phyloP scores from a whole-genome alignment of 495 filamentous ascomycete species.

The Parathielavia hyrcaniae region DNA sequence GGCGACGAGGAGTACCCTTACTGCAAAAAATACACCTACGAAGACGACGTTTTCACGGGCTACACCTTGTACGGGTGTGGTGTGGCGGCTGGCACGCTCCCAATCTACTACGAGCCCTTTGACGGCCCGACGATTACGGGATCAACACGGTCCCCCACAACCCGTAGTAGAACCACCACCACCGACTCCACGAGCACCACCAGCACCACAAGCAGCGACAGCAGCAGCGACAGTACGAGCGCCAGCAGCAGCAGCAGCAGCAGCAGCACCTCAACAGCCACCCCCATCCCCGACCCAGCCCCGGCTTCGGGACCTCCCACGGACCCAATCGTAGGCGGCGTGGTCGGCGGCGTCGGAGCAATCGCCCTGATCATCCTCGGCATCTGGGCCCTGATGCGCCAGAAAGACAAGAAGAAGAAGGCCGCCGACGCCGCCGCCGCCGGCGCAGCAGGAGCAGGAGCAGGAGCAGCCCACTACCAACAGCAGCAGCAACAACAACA shows the following conservation, averaged over 20 bases:
- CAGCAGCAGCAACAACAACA: not conserved
- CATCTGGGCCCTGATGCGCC: slow-evolving; percentile 7
- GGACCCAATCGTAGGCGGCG: slow-evolving; percentile 19
- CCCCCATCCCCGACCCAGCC: slow-evolving; percentile 2
- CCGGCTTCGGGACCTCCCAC: slow-evolving; percentile 11
- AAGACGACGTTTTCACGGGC: slow-evolving; percentile 8
- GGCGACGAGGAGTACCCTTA: slow-evolving; percentile 23
- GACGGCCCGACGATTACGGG: not conserved
- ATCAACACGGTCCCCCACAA: not conserved
- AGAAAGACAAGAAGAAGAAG: slow-evolving; percentile 5
- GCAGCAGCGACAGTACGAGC: not conserved
- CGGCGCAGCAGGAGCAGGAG: not conserved
- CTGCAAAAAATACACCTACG: slow-evolving; percentile 27
- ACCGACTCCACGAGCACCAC: not conserved
- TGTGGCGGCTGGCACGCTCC: slow-evolving; percentile 30
- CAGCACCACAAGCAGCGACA: not conserved
- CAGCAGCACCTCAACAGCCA: not conserved
- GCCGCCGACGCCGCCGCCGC: slow-evolving; percentile 1
- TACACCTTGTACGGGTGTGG: slow-evolving; percentile 29
- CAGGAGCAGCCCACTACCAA: not conserved
- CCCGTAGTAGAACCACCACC: not conserved
- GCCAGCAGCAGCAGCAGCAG: not conserved
- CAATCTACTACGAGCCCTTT: slow-evolving; percentile 23
- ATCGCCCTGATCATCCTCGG: slow-evolving; percentile 12
- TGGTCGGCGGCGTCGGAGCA: slow-evolving; percentile 13